A percentile compares a stretch with the other conserved stretches of the same genome.
Conservation (phyloP, 1,284 basidiomycete genomes). For the Apiotrichum mycotoxinovorans region DNA sequence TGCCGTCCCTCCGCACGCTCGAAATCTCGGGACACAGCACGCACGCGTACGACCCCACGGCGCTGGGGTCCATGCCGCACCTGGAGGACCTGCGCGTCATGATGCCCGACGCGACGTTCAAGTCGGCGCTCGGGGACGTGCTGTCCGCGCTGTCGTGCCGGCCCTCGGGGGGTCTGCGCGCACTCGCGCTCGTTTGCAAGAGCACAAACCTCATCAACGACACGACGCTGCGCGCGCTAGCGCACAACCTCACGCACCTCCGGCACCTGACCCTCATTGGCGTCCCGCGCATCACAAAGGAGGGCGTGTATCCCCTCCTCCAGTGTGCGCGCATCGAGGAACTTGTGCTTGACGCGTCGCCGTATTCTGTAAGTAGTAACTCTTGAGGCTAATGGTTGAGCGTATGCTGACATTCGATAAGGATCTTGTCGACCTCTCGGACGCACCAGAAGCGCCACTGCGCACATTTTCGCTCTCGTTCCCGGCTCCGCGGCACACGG, state of each 20-base stretch:
- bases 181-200: constrained; percentile 39
- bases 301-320: constrained; percentile 35
- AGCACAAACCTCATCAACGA: constrained; percentile 38
- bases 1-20: constrained; percentile 28
- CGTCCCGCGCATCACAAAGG: constrained; percentile 32
- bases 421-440: constrained; percentile 30
- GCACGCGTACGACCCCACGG: constrained; percentile 33
- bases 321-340: constrained; percentile 32
- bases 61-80: constrained; percentile 28
- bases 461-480: constrained; percentile 35
- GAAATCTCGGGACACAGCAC: constrained; percentile 47
- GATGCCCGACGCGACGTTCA: constrained; percentile 42
- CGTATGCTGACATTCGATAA: constrained; percentile 9
- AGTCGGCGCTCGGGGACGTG: constrained; percentile 25
- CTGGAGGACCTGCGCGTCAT: constrained; percentile 44
- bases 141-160: constrained; percentile 23
- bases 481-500: constrained; percentile 10
- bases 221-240: constrained; percentile 27
- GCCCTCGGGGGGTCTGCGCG: constrained; percentile 28
- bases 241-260: constrained; percentile 29
- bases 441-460: constrained; percentile 22
- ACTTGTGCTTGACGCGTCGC: constrained; percentile 39
- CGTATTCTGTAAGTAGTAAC: constrained; percentile 30
- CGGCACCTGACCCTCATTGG: constrained; percentile 41
- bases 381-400: neutral